A percentile compares a stretch with the other conserved stretches of the same genome.
phyloP scores from a whole-genome alignment of 2,329 filamentous ascomycete species.

The Trichoderma sp. region DNA sequence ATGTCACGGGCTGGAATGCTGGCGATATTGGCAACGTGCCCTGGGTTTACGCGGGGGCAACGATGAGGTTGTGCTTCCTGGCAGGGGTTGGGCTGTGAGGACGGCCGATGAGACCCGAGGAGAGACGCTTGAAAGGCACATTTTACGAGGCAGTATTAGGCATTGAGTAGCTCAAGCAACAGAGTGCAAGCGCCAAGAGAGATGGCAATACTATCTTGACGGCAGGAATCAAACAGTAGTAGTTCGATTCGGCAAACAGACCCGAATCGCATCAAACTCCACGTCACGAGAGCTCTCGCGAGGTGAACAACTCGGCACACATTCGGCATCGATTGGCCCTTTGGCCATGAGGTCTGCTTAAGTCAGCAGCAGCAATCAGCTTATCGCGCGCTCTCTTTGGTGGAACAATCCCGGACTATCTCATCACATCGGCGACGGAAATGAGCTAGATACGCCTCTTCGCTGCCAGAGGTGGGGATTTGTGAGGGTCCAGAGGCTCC shows the following conservation, averaged over 20 bases:
- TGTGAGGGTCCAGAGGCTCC: background rate
- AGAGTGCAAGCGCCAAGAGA: background rate
- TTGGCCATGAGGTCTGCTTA: background rate
- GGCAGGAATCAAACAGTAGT: background rate
- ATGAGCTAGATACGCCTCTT: background rate
- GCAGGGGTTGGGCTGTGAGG: constrained; percentile 50
- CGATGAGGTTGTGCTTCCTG: constrained; percentile 58
- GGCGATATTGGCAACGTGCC: constrained; percentile 67
- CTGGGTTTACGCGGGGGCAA: constrained; percentile 66
- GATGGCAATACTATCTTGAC: background rate
- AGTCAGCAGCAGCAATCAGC: background rate
- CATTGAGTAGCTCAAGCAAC: background rate
- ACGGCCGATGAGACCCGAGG: constrained; percentile 25
- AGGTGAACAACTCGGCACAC: background rate
- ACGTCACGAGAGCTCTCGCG: background rate
- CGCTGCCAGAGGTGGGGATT: constrained; percentile 3
- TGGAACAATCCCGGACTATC: constrained; percentile 19
- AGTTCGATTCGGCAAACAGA: background rate
- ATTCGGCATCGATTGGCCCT: background rate
- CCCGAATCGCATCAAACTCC: constrained; percentile 1
- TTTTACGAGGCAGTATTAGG: background rate
- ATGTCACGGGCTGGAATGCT: constrained; percentile 59
- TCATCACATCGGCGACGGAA: background rate
- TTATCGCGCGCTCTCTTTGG: constrained; percentile 17
- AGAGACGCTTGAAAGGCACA: background rate